Evolutionary conservation across 345 rosid genomes (phyloP).

Genomic region (Euphorbia peplus): DNA sequence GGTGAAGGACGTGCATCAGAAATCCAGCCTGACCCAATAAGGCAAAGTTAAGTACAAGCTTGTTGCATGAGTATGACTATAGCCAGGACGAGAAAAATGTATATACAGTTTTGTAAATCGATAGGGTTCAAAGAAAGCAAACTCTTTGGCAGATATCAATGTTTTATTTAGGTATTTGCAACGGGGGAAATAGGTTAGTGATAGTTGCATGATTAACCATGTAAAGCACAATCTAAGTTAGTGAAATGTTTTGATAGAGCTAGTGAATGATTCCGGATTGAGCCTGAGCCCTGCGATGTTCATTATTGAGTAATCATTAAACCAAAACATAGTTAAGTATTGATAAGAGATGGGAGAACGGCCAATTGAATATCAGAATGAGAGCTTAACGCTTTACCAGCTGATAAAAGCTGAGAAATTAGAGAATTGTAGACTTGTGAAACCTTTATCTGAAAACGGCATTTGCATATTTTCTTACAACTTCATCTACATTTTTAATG

Average conservation of each 20-base stretch:
- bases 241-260: background rate
- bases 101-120: slow-evolving; percentile 4
- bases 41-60: background rate
- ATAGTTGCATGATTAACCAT: background rate
- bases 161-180: background rate
- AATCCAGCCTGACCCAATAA: background rate
- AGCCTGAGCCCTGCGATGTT: background rate
- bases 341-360: too few species aligned
- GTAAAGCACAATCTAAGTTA: background rate
- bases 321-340: too few species aligned
- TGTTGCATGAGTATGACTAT: background rate
- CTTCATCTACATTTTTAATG: too few species aligned
- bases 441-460: too few species aligned
- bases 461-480: too few species aligned
- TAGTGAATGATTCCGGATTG: background rate
- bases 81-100: slow-evolving; percentile 5
- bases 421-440: too few species aligned
- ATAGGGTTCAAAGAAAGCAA: background rate
- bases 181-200: background rate
- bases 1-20: slow-evolving; percentile 41
- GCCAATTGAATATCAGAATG: too few species aligned
- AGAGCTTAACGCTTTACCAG: too few species aligned
- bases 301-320: background rate
- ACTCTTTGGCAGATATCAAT: background rate
- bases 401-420: too few species aligned